Percentiles rank a stretch among this genome's conserved stretches.
Evolutionary conservation across 2,329 filamentous ascomycete species (phyloP).

Genomic region (Geoglossum cookeanum): DNA sequence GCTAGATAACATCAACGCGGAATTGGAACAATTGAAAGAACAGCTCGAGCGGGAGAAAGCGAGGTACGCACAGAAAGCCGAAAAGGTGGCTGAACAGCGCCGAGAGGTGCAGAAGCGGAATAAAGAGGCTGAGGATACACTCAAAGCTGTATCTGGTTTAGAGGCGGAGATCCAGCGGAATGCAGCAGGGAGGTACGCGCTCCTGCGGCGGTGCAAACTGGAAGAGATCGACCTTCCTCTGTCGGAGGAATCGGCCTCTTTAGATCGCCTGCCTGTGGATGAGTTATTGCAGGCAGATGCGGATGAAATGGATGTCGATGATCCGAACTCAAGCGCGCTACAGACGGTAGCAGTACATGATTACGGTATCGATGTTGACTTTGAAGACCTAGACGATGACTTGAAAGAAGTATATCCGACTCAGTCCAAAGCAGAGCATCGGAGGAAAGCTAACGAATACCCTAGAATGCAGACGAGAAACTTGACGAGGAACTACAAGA

Average conservation of each 20-base stretch:
- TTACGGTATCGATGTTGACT: constrained; percentile 82
- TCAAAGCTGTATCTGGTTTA: constrained; percentile 58
- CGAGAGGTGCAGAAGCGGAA: constrained; percentile 65
- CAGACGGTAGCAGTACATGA: constrained; percentile 56
- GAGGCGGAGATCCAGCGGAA: constrained; percentile 77
- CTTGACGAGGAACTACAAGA: constrained; percentile 61
- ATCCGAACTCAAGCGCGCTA: constrained; percentile 25
- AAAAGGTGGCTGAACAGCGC: constrained; percentile 60
- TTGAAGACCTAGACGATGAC: constrained; percentile 62
- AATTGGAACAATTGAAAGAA: constrained; percentile 58
- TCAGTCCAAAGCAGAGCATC: background rate
- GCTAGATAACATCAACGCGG: constrained; percentile 52
- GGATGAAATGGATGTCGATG: constrained; percentile 86
- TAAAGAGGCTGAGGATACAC: constrained; percentile 58
- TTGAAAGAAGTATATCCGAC: constrained; percentile 46
- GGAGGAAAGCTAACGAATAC: background rate
- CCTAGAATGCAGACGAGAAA: constrained; percentile 46
- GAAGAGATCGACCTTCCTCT: constrained; percentile 84
- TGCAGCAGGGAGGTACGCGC: constrained; percentile 61
- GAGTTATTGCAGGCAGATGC: constrained; percentile 61
- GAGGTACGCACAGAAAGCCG: constrained; percentile 47
- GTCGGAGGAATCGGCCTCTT: constrained; percentile 42
- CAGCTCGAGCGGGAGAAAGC: constrained; percentile 49
- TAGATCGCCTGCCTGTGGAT: constrained; percentile 76
- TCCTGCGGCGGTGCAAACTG: constrained; percentile 77